phyloP scores from a whole-genome alignment of 1,284 basidiomycete species.

The Cryptococcus hybrid region DNA sequence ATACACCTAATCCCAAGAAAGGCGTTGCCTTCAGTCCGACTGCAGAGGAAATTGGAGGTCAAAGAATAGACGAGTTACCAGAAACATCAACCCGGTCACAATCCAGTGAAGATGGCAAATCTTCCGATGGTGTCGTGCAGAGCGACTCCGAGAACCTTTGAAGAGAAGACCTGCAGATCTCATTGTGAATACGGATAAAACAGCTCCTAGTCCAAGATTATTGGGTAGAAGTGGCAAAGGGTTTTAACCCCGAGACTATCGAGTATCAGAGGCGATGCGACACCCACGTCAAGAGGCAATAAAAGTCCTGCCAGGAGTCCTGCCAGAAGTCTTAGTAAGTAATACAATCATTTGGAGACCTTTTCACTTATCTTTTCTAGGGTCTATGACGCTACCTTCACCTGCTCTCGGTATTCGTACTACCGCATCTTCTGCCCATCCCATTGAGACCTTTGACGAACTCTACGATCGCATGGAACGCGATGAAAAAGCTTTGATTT shows the following conservation, averaged over 20 bases:
- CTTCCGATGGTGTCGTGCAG: neutral
- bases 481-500: conserved; percentile 65
- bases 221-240: conserved; percentile 1
- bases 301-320: conserved; percentile 5
- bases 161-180: neutral
- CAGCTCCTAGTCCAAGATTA: conserved; percentile 2
- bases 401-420: conserved; percentile 20
- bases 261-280: neutral
- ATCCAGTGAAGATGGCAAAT: conserved; percentile 4
- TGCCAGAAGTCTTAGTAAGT: conserved; percentile 18
- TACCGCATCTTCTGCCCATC: neutral
- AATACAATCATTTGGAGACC: conserved; percentile 7
- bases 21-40: conserved; percentile 14
- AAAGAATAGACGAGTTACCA: conserved; percentile 1
- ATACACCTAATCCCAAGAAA: conserved; percentile 1
- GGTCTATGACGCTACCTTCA: conserved; percentile 33
- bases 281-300: conserved; percentile 1
- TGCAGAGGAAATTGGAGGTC: conserved; percentile 8
- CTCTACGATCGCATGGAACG: conserved; percentile 48
- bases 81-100: conserved; percentile 1
- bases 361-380: conserved; percentile 12
- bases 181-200: neutral
- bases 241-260: conserved; percentile 5
- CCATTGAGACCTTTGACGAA: conserved; percentile 33
- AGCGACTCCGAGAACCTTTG: conserved; percentile 6